phyloP scores from a whole-genome alignment of 257 asterid species.

The Rauvolfia tetraphylla region DNA sequence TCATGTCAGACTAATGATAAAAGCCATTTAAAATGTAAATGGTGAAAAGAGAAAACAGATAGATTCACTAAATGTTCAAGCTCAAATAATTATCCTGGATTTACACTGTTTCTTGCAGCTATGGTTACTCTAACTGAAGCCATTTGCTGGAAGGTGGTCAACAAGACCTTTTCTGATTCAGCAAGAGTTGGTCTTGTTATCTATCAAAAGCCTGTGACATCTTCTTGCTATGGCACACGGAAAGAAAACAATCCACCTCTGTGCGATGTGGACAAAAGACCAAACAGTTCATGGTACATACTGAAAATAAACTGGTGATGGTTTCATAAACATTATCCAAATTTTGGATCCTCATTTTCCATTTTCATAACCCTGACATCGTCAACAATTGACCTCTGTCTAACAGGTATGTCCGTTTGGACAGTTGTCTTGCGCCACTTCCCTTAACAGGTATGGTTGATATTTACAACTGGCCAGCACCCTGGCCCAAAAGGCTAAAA shows the following conservation, averaged over 20 bases:
- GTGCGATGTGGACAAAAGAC: constrained; percentile 49
- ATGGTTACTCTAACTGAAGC: constrained; percentile 77
- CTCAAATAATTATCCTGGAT: constrained; percentile 2
- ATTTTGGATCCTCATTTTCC: constrained; percentile 1
- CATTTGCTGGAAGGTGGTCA: constrained; percentile 81
- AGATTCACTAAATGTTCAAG: not conserved
- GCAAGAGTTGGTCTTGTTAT: constrained; percentile 66
- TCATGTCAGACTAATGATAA: not conserved
- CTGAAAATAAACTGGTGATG: not conserved
- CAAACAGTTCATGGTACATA: constrained; percentile 64
- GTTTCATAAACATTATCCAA: not conserved
- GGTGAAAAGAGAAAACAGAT: not conserved
- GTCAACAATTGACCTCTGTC: constrained; percentile 17
- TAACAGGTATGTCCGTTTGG: constrained; percentile 74
- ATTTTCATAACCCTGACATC: not conserved
- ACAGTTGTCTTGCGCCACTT: constrained; percentile 62
- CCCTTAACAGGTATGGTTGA: constrained; percentile 19
- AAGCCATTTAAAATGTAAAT: not conserved
- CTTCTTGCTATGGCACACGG: constrained; percentile 70
- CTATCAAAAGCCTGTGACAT: constrained; percentile 71
- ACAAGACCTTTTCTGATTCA: constrained; percentile 34
- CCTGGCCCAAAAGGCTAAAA: constrained; percentile 86
- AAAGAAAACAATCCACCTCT: constrained; percentile 62
- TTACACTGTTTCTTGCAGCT: constrained; percentile 49
- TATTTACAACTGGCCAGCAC: constrained; percentile 60